These are phyloP conservation scores for Podaxis sp. DNA, from an alignment of 768 basidiomycete genomes.

Conservation along the genomic window DNA sequence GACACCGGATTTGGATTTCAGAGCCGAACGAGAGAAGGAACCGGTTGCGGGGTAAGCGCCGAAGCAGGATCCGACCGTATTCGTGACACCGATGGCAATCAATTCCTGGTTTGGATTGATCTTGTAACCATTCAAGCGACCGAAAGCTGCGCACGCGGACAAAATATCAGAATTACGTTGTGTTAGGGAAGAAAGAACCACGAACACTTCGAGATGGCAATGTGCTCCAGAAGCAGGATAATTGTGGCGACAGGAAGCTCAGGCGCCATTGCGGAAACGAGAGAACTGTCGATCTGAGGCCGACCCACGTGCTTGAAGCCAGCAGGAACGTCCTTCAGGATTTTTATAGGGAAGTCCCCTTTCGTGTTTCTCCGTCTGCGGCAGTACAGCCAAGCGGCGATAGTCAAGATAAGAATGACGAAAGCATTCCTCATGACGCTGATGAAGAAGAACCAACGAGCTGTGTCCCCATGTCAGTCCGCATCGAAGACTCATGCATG, in stretches of 20 bases:
- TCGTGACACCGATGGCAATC: conserved; percentile 96
- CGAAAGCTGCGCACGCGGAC: conserved; percentile 64
- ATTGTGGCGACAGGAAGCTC: conserved; percentile 86
- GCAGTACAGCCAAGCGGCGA: conserved; percentile 86
- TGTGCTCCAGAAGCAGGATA: conserved; percentile 91
- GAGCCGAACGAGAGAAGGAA: conserved; percentile 96
- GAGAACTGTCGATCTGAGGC: conserved; percentile 37
- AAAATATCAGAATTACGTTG: neutral
- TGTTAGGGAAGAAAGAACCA: conserved; percentile 13
- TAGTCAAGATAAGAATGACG: conserved; percentile 82
- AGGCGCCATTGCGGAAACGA: conserved; percentile 68
- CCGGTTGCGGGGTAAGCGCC: conserved; percentile 95
- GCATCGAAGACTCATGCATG: neutral
- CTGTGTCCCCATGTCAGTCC: conserved; percentile 30
- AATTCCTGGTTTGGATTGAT: conserved; percentile 93
- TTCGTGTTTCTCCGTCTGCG: conserved; percentile 54
- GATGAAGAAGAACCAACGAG: conserved; percentile 74
- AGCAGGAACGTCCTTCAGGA: conserved; percentile 79
- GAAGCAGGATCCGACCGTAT: conserved; percentile 88
- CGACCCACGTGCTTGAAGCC: conserved; percentile 68
- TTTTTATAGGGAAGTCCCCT: conserved; percentile 81
- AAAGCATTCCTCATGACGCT: conserved; percentile 81
- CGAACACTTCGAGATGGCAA: conserved; percentile 93
- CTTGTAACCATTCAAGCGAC: conserved; percentile 92
- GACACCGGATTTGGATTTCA: conserved; percentile 97